Base-by-base conservation (phyloP, 2,329 filamentous ascomycete genomes). In the Zalaria sp. region DNA sequence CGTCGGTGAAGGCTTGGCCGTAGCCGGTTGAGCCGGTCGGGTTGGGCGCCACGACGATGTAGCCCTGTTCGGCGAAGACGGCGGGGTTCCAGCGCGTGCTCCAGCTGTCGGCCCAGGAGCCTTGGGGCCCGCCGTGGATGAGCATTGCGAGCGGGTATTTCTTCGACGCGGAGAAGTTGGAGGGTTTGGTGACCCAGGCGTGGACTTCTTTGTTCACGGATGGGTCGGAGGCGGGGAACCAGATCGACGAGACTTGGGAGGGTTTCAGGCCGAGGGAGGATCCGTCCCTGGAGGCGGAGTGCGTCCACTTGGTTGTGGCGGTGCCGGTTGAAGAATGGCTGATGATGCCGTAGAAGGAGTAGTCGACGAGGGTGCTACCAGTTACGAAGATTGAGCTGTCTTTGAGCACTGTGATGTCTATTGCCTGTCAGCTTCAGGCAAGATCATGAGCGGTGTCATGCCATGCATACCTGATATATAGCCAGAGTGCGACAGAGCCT, bases 1-100 rank as follows among this genome's bases (percentile, higher is more conserved):
- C 81, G 55, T 93, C 78, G 28, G 78, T 77, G 42, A 89, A 74
- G 28, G 73, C 71, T 63, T 89, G 81, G 4, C 86, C 86, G 53
- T 87, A 93, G 3, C 84, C 82, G 4, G 83, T 87, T 53, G 77
- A 83, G 11, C 86, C 86, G 0, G 84, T 91, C 5, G 83, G 83
- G 57, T 93, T 93, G 6, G 85, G 83, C 39, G 77, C 72, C 37
- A 93, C 77, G 25, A 82, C 83, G 3, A 93, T 73, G 55, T 91
- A 93, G 37, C 86, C 86, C 62, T 89, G 83, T 58, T 93, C 85
- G 3, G 86, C 85, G 55, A 86, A 93, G 6, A 89, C 72, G 45
- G 83, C 83, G 2, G 83, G 81, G 56, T 93, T 93, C 86, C 86
- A 93, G 11, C 86, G 71, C 2, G 80, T 86, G 57, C 74, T 81